Percentiles rank a stretch among this genome's conserved stretches.
Evolutionary conservation across 2,329 filamentous ascomycete species (phyloP).

Genomic region (Orbilia javanica): DNA sequence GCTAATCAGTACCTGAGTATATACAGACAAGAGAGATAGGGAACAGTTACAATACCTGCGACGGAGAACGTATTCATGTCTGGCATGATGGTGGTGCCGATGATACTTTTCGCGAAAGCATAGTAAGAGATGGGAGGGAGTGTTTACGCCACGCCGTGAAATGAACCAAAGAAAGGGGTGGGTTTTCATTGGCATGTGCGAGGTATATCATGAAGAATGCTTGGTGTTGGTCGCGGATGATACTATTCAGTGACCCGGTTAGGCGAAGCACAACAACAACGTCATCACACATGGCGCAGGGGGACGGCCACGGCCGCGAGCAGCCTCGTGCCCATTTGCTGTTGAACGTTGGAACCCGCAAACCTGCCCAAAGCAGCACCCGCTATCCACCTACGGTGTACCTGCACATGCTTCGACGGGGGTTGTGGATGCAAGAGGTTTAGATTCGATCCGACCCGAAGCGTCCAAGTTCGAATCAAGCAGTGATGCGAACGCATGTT

Average conservation of each 20-base stretch:
- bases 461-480: too few relatives aligned
- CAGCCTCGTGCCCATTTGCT: not conserved
- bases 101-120: not conserved
- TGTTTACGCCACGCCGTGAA: not conserved
- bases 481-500: too few relatives aligned
- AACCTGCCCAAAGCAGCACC: not conserved
- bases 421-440: not conserved
- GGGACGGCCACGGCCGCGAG: too few relatives aligned
- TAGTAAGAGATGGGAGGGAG: not conserved
- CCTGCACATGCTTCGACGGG: too few relatives aligned
- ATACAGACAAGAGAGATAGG: not conserved
- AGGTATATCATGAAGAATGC: conserved; percentile 18
- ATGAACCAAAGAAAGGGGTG: not conserved
- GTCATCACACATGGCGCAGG: not conserved
- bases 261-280: not conserved
- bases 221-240: conserved; percentile 6
- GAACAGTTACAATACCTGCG: conserved; percentile 66
- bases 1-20: not conserved
- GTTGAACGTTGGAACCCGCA: not conserved
- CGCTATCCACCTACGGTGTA: too few relatives aligned
- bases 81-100: conserved; percentile 65
- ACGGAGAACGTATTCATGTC: conserved; percentile 79
- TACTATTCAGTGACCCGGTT: not conserved
- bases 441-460: too few relatives aligned
- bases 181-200: not conserved